phyloP scores from a whole-genome alignment of 805 yeast genomes.

The Zygoascus flipseniorum region DNA sequence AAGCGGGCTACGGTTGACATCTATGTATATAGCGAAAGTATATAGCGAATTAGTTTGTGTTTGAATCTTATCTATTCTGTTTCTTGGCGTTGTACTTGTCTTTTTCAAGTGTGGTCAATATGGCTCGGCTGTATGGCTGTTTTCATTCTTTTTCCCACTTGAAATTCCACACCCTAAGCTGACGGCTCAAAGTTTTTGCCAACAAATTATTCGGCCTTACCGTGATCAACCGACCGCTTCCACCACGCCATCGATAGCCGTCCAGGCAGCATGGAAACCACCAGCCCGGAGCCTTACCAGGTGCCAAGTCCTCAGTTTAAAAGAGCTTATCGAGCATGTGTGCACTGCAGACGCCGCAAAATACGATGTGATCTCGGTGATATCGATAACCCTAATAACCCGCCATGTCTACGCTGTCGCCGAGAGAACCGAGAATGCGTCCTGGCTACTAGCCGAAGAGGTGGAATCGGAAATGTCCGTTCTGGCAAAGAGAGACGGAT shows the following conservation, averaged over 20 bases:
- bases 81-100: no score
- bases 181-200: no score
- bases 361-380: constrained; percentile 82
- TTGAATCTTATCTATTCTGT: no score
- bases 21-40: no score
- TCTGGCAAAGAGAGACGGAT: constrained; percentile 39
- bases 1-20: no score
- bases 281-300: not conserved
- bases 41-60: no score
- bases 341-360: constrained; percentile 76
- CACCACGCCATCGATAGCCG: not conserved
- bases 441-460: constrained; percentile 51
- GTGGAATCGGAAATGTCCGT: constrained; percentile 36
- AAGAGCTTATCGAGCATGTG: constrained; percentile 74
- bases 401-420: constrained; percentile 79
- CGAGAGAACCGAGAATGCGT: constrained; percentile 79
- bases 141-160: no score
- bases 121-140: no score
- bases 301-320: constrained; percentile 30
- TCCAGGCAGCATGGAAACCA: not conserved
- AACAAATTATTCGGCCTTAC: no score
- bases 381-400: constrained; percentile 58
- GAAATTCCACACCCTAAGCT: no score
- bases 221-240: not conserved
- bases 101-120: no score